Evolutionary conservation across 225 moss, liverwort and hornwort genomes (phyloP), one percentile per base, ranked within the genome.

Genomic region (Climacium dendroides): DNA sequence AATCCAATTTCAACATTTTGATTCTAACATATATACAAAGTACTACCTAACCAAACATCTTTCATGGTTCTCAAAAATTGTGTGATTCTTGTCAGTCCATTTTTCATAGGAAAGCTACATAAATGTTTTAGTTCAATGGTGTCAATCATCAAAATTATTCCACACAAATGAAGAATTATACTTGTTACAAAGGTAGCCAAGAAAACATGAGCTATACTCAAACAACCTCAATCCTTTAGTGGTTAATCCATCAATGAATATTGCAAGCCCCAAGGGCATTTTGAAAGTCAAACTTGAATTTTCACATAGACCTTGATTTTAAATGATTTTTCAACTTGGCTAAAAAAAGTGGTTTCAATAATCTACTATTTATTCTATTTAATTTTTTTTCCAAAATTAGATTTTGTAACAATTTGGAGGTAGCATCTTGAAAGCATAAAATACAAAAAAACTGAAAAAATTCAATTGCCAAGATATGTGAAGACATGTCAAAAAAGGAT

Each of bases 341-440:
- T 13, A 2, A 13, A 2, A 7, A 70, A 41, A 9, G 4, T 1
- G 4, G 5, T 9, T 1, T 9, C 15, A 41, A 8, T 15, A 15
- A 70, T 15, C 15, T 25, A 8, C 1, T 70, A 13, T 7, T 24
- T 7, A 23, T 39, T 69, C 7, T 4, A 67, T 37, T 67, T 37
- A 11, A 11, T 11, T 12, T 7, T n/a, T 19, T 20, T 67, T 37
- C 2, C 7, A 37, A 24, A 39, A 14, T 39, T 23, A 0, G 7
- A 5, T 26, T 70, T 28, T 28, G 28, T 28, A 5, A 45, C 17
- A 45, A 72, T 45, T 28, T 72, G 45, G 28, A 72, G 14, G 17
- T 16, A 72, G 10, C 25, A 41, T 23, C 67, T 23, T 37, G 3
- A 37, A 13, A 69, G 13, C 39, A 15, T 25, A 25, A 41, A 39